These are phyloP conservation scores for Aspergillus spinulosporus DNA, from an alignment of 2,329 filamentous ascomycete species.

Conservation along the genomic window DNA sequence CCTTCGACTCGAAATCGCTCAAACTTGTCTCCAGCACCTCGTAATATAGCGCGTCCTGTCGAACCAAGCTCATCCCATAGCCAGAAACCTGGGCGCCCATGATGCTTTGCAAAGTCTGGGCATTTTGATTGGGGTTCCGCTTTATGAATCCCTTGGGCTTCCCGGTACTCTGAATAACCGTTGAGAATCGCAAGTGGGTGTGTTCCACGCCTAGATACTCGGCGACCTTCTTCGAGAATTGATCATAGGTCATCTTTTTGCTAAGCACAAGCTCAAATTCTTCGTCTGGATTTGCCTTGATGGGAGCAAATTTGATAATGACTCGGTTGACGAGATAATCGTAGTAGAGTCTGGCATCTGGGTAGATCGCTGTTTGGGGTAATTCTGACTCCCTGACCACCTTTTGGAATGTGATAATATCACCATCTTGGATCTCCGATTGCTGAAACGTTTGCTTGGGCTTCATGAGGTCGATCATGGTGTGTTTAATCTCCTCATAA, in stretches of 20 bases:
- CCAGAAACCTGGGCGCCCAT: constrained; percentile 72
- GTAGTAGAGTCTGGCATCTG: constrained; percentile 81
- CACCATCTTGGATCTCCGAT: constrained; percentile 94
- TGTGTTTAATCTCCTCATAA: constrained; percentile 97
- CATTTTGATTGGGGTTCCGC: constrained; percentile 66
- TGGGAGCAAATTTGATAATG: constrained; percentile 72
- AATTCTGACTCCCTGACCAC: constrained; percentile 49
- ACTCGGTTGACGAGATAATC: constrained; percentile 88
- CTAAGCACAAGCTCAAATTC: constrained; percentile 78
- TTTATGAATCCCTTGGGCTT: constrained; percentile 79
- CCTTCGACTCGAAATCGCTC: constrained; percentile 90
- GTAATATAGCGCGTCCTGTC: constrained; percentile 79
- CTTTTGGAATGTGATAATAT: constrained; percentile 92
- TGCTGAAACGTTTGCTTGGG: constrained; percentile 83
- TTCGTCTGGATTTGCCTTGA: constrained; percentile 55
- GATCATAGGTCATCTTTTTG: constrained; percentile 86
- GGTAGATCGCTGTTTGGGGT: constrained; percentile 50
- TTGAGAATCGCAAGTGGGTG: constrained; percentile 89
- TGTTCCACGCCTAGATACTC: constrained; percentile 73
- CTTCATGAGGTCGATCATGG: constrained; percentile 95
- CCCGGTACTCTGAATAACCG: constrained; percentile 72
- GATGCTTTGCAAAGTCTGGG: constrained; percentile 74
- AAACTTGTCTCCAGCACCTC: constrained; percentile 94
- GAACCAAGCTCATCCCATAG: constrained; percentile 67
- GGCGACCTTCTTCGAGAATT: constrained; percentile 78